Conservation (phyloP, 1,139 yeast species). For the Meyerozyma sp. region DNA sequence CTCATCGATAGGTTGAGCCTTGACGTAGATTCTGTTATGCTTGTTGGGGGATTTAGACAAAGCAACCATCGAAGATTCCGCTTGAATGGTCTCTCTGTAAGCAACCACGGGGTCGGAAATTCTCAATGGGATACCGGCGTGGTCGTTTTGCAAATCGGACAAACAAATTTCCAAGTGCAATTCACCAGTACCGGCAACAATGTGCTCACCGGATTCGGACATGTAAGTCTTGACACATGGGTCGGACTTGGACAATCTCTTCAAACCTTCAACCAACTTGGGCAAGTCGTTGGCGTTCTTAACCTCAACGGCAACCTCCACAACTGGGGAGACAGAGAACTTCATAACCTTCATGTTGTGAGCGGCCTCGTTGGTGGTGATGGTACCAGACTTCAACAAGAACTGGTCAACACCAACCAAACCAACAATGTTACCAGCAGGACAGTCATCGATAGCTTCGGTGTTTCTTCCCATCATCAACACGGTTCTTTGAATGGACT, state of each 20-base stretch:
- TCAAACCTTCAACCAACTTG: constrained; percentile 99
- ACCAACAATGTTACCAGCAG: constrained; percentile 99
- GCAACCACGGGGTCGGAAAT: constrained; percentile 97
- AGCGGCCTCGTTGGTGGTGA: constrained; percentile 93
- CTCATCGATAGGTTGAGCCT: constrained; percentile 94
- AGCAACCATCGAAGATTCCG: constrained; percentile 91
- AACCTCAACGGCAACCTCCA: constrained; percentile 98
- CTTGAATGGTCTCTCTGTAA: constrained; percentile 97
- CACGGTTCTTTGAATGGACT: constrained; percentile 98
- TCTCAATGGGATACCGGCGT: constrained; percentile 99
- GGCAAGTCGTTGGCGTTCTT: constrained; percentile 99
- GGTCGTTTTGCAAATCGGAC: constrained; percentile 94
- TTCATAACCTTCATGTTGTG: constrained; percentile 99
- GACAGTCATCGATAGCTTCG: constrained; percentile 98
- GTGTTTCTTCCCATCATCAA: constrained; percentile 99
- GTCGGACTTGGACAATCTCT: constrained; percentile 99
- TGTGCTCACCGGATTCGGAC: constrained; percentile 97
- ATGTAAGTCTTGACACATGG: constrained; percentile 93
- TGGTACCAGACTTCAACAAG: constrained; percentile 98
- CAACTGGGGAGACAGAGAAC: constrained; percentile 99
- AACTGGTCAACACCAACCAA: constrained; percentile 99
- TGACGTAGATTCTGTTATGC: constrained; percentile 99
- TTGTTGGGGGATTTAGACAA: constrained; percentile 99
- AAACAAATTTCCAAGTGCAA: constrained; percentile 98
- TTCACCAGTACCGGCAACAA: constrained; percentile 99